Evolutionary conservation across 345 rosid species (phyloP).

Genomic region (Linum lewisii): DNA sequence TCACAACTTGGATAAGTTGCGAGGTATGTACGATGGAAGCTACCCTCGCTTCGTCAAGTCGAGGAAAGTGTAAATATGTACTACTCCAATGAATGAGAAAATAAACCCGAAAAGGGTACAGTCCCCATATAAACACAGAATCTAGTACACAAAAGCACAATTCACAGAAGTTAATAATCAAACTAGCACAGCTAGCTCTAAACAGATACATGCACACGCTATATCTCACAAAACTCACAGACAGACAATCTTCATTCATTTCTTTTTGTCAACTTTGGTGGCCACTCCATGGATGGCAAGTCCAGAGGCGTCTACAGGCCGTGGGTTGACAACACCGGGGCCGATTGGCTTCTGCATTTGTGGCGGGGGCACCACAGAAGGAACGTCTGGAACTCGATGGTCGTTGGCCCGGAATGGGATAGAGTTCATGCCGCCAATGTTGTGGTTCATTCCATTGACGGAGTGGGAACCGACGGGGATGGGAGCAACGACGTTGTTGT

Average conservation of each 20-base stretch:
- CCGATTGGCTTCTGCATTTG: constrained; percentile 10
- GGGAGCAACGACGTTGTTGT: not conserved
- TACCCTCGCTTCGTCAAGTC: too few relatives aligned
- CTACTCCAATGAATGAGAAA: too few relatives aligned
- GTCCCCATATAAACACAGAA: too few relatives aligned
- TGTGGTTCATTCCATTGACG: constrained; percentile 11
- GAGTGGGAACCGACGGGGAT: constrained; percentile 2
- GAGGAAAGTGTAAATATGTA: too few relatives aligned
- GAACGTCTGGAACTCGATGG: constrained; percentile 12
- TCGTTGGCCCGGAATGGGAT: constrained; percentile 13
- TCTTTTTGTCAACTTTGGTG: constrained; percentile 14
- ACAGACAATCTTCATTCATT: constrained; percentile 2
- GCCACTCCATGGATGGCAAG: constrained; percentile 13
- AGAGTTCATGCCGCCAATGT: constrained; percentile 15
- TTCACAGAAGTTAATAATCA: too few relatives aligned
- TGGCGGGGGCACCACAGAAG: constrained; percentile 18
- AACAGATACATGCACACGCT: not conserved
- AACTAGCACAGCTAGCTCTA: too few relatives aligned
- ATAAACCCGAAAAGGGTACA: too few relatives aligned
- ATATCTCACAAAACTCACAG: not conserved
- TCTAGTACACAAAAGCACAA: too few relatives aligned
- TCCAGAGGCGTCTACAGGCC: constrained; percentile 19
- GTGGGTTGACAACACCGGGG: constrained; percentile 7
- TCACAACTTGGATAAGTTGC: too few relatives aligned
- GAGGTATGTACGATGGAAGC: too few relatives aligned